These are phyloP conservation scores for Globisporangium cederbergense DNA, from an alignment of 352 stramenopile genomes.

Conservation along the genomic window DNA sequence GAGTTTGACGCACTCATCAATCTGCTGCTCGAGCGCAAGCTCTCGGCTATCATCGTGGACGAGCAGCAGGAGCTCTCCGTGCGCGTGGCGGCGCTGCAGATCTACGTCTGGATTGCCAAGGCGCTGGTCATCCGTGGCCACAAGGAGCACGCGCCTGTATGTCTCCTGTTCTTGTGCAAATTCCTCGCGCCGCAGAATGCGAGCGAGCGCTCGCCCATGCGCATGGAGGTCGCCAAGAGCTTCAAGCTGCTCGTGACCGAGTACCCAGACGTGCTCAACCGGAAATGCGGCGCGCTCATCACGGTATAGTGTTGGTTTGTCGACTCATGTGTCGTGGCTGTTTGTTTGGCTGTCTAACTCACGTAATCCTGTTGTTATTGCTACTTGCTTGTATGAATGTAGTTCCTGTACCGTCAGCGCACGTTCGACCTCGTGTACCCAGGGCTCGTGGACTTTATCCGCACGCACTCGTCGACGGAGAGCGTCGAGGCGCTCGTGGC, in stretches of 20 bases:
- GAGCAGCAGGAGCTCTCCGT: conserved; percentile 31
- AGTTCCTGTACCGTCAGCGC: conserved; percentile 81
- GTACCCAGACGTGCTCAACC: conserved; percentile 76
- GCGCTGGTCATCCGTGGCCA: conserved; percentile 77
- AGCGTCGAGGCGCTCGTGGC: conserved; percentile 71
- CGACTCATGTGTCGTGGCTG: too few relatives aligned
- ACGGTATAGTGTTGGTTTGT: conserved; percentile 36
- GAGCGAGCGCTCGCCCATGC: conserved; percentile 34
- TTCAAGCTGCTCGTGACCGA: conserved; percentile 81
- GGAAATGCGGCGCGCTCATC: conserved; percentile 78
- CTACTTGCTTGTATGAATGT: neutral
- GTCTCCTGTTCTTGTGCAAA: conserved; percentile 65
- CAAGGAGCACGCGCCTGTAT: conserved; percentile 59
- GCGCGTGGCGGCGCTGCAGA: conserved; percentile 67
- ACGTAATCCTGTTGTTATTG: neutral
- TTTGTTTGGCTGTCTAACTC: neutral
- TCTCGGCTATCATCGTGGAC: conserved; percentile 54
- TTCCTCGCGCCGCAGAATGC: conserved; percentile 44
- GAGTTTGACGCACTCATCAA: conserved; percentile 77
- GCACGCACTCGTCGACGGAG: conserved; percentile 28
- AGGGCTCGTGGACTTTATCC: conserved; percentile 61
- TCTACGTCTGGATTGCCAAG: conserved; percentile 85
- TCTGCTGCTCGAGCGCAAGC: conserved; percentile 62
- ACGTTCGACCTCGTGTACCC: conserved; percentile 81
- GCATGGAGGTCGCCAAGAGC: conserved; percentile 74